Evolutionary conservation across 2,329 filamentous ascomycete genomes (phyloP).

Genomic region (Mycosphaerelloides madeirae): DNA sequence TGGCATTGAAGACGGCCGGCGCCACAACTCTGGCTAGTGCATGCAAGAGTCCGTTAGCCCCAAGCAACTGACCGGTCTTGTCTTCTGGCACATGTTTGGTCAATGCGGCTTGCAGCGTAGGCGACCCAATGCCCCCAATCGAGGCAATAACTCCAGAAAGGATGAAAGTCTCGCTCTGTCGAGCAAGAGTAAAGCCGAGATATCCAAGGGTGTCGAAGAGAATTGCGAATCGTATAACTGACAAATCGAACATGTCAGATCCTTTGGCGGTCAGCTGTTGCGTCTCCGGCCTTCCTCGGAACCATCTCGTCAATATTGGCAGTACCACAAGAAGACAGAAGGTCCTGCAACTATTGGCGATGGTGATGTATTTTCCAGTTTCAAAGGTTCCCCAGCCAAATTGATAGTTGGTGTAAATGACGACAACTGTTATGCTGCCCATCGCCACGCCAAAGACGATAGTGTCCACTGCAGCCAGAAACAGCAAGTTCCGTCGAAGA

Average conservation of each 20-base stretch:
- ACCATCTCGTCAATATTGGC: constrained; percentile 69
- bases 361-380: constrained; percentile 72
- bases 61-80: constrained; percentile 78
- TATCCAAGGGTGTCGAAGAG: constrained; percentile 72
- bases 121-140: constrained; percentile 77
- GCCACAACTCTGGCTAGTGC: constrained; percentile 73
- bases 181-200: constrained; percentile 66
- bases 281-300: constrained; percentile 54
- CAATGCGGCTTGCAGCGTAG: constrained; percentile 75
- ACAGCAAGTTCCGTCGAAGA: constrained; percentile 73
- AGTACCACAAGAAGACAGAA: constrained; percentile 68
- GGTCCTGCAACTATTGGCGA: constrained; percentile 74
- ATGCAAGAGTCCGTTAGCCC: constrained; percentile 80
- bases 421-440: constrained; percentile 72
- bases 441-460: constrained; percentile 77
- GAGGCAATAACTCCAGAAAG: constrained; percentile 67
- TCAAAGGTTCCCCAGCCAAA: constrained; percentile 82
- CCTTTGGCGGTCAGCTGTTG: constrained; percentile 55
- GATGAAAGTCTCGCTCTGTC: constrained; percentile 61
- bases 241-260: constrained; percentile 72
- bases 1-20: constrained; percentile 76
- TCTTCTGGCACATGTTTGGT: constrained; percentile 88
- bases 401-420: constrained; percentile 75
- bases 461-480: constrained; percentile 75
- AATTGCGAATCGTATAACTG: constrained; percentile 69